These are phyloP conservation scores for Fusarium praegraminearum DNA, from an alignment of 2,329 filamentous ascomycete genomes.

Conservation along the genomic window DNA sequence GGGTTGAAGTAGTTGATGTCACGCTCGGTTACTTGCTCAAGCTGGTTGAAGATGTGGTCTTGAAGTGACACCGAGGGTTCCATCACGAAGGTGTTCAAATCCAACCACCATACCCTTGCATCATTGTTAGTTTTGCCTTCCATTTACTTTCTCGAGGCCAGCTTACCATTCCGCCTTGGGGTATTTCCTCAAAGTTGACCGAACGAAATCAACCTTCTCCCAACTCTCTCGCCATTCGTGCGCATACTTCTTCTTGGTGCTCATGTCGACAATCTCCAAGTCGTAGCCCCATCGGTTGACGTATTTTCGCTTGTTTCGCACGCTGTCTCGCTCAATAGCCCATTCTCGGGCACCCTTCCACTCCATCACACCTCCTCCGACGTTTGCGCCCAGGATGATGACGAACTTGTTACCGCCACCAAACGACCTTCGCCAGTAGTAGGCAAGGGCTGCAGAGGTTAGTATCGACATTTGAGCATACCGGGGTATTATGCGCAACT, in stretches of 20 bases:
- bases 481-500: conserved; percentile 55
- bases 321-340: conserved; percentile 96
- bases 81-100: conserved; percentile 98
- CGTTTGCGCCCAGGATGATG: conserved; percentile 91
- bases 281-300: conserved; percentile 91
- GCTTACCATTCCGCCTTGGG: conserved; percentile 94
- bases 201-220: conserved; percentile 97
- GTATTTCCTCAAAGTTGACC: conserved; percentile 90
- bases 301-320: conserved; percentile 95
- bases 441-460: conserved; percentile 54
- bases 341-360: conserved; percentile 98
- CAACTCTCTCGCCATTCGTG: conserved; percentile 99
- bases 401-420: conserved; percentile 93
- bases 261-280: conserved; percentile 97
- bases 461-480: background rate
- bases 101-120: conserved; percentile 99
- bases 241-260: conserved; percentile 97
- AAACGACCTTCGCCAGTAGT: conserved; percentile 77
- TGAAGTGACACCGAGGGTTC: conserved; percentile 92
- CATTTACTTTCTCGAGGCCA: background rate
- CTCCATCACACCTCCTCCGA: conserved; percentile 97
- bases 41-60: conserved; percentile 86
- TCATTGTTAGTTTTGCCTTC: conserved; percentile 51
- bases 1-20: conserved; percentile 98
- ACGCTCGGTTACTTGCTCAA: conserved; percentile 82